Percentiles rank a stretch among this genome's conserved stretches.
These are phyloP conservation scores for Aspergillus nidulans DNA, from an alignment of 495 filamentous ascomycete species.

Conservation along the genomic window DNA sequence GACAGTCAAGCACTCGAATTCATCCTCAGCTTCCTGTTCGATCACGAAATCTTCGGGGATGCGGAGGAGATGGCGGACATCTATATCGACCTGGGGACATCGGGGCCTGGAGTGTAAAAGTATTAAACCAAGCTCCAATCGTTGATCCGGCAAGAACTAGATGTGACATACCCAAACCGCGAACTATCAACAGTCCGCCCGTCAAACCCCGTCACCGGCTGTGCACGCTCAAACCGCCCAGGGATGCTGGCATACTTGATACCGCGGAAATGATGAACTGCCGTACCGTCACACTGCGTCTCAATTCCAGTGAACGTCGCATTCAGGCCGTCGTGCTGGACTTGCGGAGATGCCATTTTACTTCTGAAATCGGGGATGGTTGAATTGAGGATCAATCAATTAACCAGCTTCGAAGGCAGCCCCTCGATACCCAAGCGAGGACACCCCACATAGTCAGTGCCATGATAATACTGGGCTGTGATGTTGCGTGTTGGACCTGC, in stretches of 20 bases:
- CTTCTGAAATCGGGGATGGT: not conserved
- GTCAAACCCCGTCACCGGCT: slow-evolving; percentile 22
- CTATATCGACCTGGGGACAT: slow-evolving; percentile 35
- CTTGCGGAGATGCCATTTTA: slow-evolving; percentile 24
- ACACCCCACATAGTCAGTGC: not conserved
- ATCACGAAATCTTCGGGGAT: slow-evolving; percentile 34
- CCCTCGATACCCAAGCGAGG: not conserved
- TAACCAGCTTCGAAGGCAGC: not conserved
- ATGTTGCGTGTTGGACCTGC: not conserved
- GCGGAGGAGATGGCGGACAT: slow-evolving; percentile 36
- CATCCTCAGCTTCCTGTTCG: slow-evolving; percentile 31
- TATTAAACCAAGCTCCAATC: too few species aligned
- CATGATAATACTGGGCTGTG: not conserved
- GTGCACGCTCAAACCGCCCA: slow-evolving; percentile 31
- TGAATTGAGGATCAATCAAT: not conserved
- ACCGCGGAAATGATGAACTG: slow-evolving; percentile 32
- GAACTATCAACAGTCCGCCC: slow-evolving; percentile 30
- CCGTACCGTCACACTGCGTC: slow-evolving; percentile 8
- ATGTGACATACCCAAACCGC: slow-evolving; percentile 29
- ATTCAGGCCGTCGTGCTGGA: slow-evolving; percentile 25
- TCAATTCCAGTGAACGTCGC: slow-evolving; percentile 32
- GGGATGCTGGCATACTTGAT: slow-evolving; percentile 37
- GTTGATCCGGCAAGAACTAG: not conserved
- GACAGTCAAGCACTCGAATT: slow-evolving; percentile 44
- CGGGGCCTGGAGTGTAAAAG: slow-evolving; percentile 23